These are phyloP conservation scores for Pachysandra terminalis DNA, from an alignment of 164 flowering plant species.

Conservation along the genomic window DNA sequence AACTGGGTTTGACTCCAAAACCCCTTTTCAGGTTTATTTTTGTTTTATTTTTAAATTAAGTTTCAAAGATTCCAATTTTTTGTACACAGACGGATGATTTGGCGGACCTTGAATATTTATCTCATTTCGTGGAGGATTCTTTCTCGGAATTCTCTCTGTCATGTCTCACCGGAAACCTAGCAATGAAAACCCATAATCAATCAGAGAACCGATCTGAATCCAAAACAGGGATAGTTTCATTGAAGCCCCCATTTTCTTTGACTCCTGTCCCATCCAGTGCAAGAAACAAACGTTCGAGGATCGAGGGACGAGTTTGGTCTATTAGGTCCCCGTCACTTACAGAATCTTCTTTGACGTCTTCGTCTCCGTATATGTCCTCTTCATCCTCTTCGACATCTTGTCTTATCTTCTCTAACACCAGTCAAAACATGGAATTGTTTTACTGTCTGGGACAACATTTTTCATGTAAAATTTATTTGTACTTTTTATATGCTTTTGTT, in stretches of 20 bases:
- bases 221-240: not conserved
- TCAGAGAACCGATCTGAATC: too few relatives aligned
- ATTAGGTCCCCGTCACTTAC: too few relatives aligned
- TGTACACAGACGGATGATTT: conserved; percentile 55
- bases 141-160: too few relatives aligned
- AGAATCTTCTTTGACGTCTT: too few relatives aligned
- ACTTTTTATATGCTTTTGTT: too few relatives aligned
- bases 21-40: too few relatives aligned
- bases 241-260: conserved; percentile 15
- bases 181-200: too few relatives aligned
- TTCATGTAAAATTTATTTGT: too few relatives aligned
- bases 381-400: too few relatives aligned
- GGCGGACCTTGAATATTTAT: conserved; percentile 68
- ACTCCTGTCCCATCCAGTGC: conserved; percentile 42
- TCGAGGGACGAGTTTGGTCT: conserved; percentile 31
- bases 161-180: too few relatives aligned
- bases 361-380: conserved; percentile 25
- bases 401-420: too few relatives aligned
- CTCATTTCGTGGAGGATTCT: too few relatives aligned
- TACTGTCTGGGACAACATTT: conserved; percentile 23
- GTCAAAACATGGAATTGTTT: conserved; percentile 18
- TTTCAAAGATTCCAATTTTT: not conserved
- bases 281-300: conserved; percentile 54
- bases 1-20: not conserved
- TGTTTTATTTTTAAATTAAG: not conserved